phyloP scores from a whole-genome alignment of 768 basidiomycete genomes.

The Rhizopogon sp. region DNA sequence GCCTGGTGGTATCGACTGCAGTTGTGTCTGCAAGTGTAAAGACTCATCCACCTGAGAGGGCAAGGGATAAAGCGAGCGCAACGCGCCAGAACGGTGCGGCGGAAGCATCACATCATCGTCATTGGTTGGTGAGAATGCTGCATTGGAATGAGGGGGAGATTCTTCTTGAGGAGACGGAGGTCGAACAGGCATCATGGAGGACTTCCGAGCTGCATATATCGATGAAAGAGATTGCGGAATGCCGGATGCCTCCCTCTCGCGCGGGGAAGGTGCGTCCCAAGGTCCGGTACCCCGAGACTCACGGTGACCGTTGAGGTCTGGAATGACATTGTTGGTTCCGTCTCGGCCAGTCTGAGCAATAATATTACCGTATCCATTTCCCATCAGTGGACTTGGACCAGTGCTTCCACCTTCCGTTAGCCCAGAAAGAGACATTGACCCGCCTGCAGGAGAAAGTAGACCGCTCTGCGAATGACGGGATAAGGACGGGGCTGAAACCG shows the following conservation, averaged over 20 bases:
- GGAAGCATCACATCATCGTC: constrained; percentile 31
- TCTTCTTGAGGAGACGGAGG: constrained; percentile 21
- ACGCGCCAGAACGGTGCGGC: constrained; percentile 22
- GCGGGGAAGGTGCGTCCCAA: constrained; percentile 28
- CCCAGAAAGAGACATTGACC: constrained; percentile 5
- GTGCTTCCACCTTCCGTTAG: constrained; percentile 11
- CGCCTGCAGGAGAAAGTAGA: constrained; percentile 15
- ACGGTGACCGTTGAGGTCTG: constrained; percentile 4
- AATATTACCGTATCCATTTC: constrained; percentile 19
- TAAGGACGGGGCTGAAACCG: constrained; percentile 31
- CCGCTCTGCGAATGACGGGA: constrained; percentile 21
- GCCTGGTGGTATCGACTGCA: constrained; percentile 31
- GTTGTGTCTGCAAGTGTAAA: constrained; percentile 11
- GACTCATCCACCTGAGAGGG: constrained; percentile 22
- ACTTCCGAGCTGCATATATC: constrained; percentile 23
- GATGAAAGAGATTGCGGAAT: constrained; percentile 19
- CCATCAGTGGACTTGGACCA: constrained; percentile 16
- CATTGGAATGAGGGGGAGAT: constrained; percentile 20
- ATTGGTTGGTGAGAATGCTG: constrained; percentile 19
- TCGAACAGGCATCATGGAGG: constrained; percentile 14
- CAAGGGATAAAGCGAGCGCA: constrained; percentile 21
- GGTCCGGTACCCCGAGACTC: constrained; percentile 21
- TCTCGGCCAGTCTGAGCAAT: constrained; percentile 24
- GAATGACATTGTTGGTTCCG: constrained; percentile 6
- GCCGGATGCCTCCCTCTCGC: constrained; percentile 22